Conservation (phyloP, 2,329 filamentous ascomycete species). For the Thelonectria olida region DNA sequence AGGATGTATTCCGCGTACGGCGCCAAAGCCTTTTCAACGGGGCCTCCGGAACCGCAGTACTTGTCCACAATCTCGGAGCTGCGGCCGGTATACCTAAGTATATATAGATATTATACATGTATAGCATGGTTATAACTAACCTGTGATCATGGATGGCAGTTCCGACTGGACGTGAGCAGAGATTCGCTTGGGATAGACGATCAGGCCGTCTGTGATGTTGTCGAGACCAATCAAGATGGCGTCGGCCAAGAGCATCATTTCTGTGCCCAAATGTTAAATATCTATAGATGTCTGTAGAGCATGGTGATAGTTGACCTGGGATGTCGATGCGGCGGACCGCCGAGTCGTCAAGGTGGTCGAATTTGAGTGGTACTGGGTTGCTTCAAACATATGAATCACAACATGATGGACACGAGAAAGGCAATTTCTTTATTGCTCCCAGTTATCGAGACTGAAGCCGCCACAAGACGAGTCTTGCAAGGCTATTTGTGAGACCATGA, state of each 20-base stretch:
- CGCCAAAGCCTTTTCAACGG: slow-evolving; percentile 49
- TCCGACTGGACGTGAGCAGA: slow-evolving; percentile 52
- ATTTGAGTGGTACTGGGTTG: no score
- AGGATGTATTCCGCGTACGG: slow-evolving; percentile 42
- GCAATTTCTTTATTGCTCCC: no score
- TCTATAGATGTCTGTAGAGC: slow-evolving; percentile 37
- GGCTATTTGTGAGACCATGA: no score
- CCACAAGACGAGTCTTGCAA: no score
- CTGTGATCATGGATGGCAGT: slow-evolving; percentile 86
- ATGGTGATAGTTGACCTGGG: slow-evolving; percentile 27
- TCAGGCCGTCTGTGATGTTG: slow-evolving; percentile 74
- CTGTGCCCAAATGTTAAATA: slow-evolving; percentile 61
- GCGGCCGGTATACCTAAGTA: slow-evolving; percentile 52
- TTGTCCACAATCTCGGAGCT: slow-evolving; percentile 56
- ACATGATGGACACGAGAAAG: no score
- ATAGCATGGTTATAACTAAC: no score
- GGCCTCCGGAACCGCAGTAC: slow-evolving; percentile 52
- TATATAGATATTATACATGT: slow-evolving; percentile 18
- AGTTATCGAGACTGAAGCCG: no score
- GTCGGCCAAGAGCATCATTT: slow-evolving; percentile 74
- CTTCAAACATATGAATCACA: no score
- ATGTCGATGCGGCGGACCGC: slow-evolving; percentile 59
- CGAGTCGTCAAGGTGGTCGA: slow-evolving; percentile 82
- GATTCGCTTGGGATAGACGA: slow-evolving; percentile 66
- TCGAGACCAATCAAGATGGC: slow-evolving; percentile 73